Evolutionary conservation across 1,139 yeast genomes (phyloP).

Genomic region (Petasospora fabianii): DNA sequence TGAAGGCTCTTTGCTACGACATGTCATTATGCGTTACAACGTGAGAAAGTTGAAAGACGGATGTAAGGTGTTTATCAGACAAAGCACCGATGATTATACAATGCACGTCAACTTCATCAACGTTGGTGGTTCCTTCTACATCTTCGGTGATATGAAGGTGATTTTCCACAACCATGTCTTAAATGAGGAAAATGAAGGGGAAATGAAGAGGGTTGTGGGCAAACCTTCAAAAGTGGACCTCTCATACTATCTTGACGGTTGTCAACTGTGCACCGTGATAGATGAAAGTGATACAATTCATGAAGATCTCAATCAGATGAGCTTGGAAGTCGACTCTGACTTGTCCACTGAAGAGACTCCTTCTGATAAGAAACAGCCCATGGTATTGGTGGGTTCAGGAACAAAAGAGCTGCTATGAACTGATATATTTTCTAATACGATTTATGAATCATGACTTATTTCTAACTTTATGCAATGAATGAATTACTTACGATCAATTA

Average conservation of each 20-base stretch:
- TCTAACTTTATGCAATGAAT: too few species aligned
- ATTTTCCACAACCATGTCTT: conserved; percentile 34
- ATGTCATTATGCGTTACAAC: conserved; percentile 38
- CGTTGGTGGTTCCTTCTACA: conserved; percentile 31
- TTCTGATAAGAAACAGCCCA: neutral
- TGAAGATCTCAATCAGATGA: conserved; percentile 1
- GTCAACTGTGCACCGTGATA: conserved; percentile 9
- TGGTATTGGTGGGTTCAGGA: neutral
- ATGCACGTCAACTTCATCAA: conserved; percentile 20
- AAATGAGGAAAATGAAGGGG: conserved; percentile 4
- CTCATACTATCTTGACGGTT: conserved; percentile 7
- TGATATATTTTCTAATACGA: too few species aligned
- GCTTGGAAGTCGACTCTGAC: too few species aligned
- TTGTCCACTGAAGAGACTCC: too few species aligned
- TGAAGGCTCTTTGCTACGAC: conserved; percentile 36
- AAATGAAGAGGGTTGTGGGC: conserved; percentile 8
- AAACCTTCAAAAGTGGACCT: conserved; percentile 9
- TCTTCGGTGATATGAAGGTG: conserved; percentile 35
- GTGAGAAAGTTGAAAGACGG: conserved; percentile 30
- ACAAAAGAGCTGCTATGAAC: conserved; percentile 2
- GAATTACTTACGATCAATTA: too few species aligned
- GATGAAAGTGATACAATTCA: conserved; percentile 1
- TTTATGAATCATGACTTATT: too few species aligned
- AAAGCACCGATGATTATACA: conserved; percentile 22
- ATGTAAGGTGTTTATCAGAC: conserved; percentile 33